Base-by-base conservation (phyloP, 2,329 filamentous ascomycete genomes). In the Gnomoniopsis sp. region DNA sequence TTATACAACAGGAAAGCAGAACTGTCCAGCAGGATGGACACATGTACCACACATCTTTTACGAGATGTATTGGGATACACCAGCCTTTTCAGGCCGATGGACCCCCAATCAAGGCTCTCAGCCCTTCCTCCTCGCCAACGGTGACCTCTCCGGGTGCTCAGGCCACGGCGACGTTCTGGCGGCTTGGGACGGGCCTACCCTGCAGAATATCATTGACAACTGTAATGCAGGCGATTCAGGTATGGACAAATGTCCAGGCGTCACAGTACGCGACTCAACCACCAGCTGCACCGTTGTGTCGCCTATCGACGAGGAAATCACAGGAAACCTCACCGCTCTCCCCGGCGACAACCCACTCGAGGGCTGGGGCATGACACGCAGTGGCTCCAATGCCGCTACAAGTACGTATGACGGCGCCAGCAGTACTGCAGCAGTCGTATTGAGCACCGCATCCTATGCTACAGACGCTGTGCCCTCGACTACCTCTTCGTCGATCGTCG, bases 151-250 rank as follows among this genome's bases (percentile, higher is more conserved):
- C 12, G 89, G 88, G 57, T 90, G 83, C 75, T 84, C 84, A 65
- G 81, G 81, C 61, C 88, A 91, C 72, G 88, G 80, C 50, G 88
- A 92, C 71, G 91, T 92, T 74, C 72, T 89, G 64, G 84, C 88
- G 62, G 88, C 83, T 17, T 92, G 89, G 89, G 84, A 91, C 64
- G 77, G 82, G 62, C 71, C 76, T 30, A 78, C 81, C 49, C 84
- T 90, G 52, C 85, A 88, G 71, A 77, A 81, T 61, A 88, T 89
- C 63, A 85, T 90, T 64, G 79, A 88, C 68, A 82, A 77, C 53
- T 91, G 89, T 76, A 76, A 86, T 65, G 82, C 81, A 49, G 81
- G 84, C 51, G 80, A 80, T 58, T 63, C 68, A 7, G 84, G 83
- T 52, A 86, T 90, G 75, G 81, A 88, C 63, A 76, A 80, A 63